Evolutionary conservation across 2,329 filamentous ascomycete species (phyloP).

Genomic region (Pseudogymnoascus sp.): DNA sequence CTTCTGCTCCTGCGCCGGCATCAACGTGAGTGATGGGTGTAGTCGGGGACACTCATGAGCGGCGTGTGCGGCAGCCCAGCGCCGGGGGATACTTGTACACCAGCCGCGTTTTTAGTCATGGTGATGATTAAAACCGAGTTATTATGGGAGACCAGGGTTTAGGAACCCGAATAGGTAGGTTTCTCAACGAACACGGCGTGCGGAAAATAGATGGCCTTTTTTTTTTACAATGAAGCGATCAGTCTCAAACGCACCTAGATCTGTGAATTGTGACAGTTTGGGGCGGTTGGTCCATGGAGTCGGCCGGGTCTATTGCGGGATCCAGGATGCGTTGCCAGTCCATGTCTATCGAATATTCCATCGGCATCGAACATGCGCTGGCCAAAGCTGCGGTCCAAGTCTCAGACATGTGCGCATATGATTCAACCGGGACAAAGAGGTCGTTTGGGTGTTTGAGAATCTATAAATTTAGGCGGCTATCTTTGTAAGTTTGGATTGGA

Average conservation of each 20-base stretch:
- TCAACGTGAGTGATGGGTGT: slow-evolving; percentile 2
- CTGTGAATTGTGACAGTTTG: not conserved
- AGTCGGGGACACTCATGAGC: not conserved
- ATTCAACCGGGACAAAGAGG: not conserved
- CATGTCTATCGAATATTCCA: not conserved
- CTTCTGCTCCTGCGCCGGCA: not conserved
- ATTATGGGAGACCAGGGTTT: not conserved
- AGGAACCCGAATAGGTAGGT: not conserved
- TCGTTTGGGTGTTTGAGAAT: not conserved
- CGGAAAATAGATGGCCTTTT: not conserved
- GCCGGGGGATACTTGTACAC: slow-evolving; percentile 3
- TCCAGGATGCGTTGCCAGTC: not conserved
- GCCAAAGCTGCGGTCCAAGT: not conserved
- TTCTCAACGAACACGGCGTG: not conserved
- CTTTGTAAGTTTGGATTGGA: slow-evolving; percentile 1
- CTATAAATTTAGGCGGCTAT: not conserved
- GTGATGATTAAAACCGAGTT: not conserved
- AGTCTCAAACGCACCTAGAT: not conserved
- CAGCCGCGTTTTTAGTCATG: not conserved
- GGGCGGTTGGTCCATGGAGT: not conserved
- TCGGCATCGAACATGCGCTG: not conserved
- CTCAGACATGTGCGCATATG: not conserved
- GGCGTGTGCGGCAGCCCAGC: not conserved
- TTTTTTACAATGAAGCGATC: not conserved
- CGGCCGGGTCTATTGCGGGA: not conserved